Percentiles rank a stretch among this genome's conserved stretches.
These are phyloP conservation scores for Rutidosis leptorrhynchoides DNA, from an alignment of 129 eudicot species.

Conservation along the genomic window DNA sequence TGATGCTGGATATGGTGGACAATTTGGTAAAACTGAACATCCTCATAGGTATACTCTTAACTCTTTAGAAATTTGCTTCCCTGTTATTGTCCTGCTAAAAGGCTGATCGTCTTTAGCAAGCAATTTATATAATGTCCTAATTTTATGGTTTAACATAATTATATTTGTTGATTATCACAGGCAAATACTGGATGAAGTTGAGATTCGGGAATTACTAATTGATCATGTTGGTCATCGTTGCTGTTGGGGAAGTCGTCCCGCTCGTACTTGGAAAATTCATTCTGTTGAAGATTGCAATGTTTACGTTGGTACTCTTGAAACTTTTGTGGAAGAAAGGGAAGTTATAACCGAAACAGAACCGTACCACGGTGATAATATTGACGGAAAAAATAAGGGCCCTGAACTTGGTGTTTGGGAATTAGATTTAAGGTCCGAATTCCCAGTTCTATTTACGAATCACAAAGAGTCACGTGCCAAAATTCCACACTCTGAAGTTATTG, in stretches of 20 bases:
- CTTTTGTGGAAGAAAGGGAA: constrained; percentile 84
- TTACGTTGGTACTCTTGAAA: constrained; percentile 88
- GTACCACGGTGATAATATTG: constrained; percentile 45
- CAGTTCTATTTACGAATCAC: constrained; percentile 61
- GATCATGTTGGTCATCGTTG: constrained; percentile 99
- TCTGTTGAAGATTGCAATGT: constrained; percentile 97
- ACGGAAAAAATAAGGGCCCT: constrained; percentile 70
- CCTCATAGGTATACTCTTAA: constrained; percentile 44
- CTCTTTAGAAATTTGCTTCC: neutral
- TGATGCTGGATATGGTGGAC: constrained; percentile 53
- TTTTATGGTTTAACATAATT: neutral
- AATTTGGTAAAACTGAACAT: constrained; percentile 35
- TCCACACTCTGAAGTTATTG: constrained; percentile 75
- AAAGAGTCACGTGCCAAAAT: constrained; percentile 64
- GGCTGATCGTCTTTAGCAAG: neutral
- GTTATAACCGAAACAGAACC: constrained; percentile 58
- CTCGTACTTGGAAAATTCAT: constrained; percentile 90
- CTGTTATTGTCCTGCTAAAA: neutral
- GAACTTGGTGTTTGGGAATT: constrained; percentile 94
- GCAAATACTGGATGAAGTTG: constrained; percentile 85
- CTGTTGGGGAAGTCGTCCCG: constrained; percentile 99
- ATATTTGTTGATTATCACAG: constrained; percentile 27
- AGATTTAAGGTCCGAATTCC: constrained; percentile 88
- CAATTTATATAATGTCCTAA: neutral
- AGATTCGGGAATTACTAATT: constrained; percentile 80